Evolutionary conservation across 2,329 filamentous ascomycete species (phyloP).

Genomic region (Basipetospora chlamydospora): DNA sequence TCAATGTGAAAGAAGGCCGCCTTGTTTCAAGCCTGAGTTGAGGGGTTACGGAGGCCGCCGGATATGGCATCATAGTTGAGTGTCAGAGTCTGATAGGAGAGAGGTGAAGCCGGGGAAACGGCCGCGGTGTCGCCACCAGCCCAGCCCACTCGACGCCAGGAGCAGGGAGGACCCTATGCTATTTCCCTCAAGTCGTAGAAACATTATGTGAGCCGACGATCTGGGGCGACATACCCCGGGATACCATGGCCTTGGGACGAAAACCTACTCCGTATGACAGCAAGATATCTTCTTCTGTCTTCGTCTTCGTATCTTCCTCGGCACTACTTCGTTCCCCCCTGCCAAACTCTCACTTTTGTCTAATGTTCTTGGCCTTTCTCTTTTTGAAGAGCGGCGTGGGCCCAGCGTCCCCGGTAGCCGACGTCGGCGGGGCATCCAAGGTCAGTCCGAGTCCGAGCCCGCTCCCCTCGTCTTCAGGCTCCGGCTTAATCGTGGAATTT

Average conservation of each 20-base stretch:
- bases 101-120: no score
- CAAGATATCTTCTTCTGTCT: not conserved
- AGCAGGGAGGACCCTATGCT: no score
- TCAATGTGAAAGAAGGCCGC: no score
- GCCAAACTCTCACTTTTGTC: conserved; percentile 32
- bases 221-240: no score
- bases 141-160: no score
- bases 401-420: conserved; percentile 13
- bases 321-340: not conserved
- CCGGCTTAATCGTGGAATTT: conserved; percentile 15
- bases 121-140: no score
- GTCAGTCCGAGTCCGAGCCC: conserved; percentile 22
- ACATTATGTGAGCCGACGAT: no score
- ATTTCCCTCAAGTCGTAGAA: no score
- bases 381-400: conserved; percentile 64
- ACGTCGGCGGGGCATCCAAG: conserved; percentile 7
- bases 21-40: no score
- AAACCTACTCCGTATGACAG: not conserved
- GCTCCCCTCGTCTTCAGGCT: conserved; percentile 22
- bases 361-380: conserved; percentile 53
- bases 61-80: no score
- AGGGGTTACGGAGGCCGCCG: no score
- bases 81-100: no score
- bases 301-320: not conserved
- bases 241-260: not conserved